Evolutionary conservation across 2,329 filamentous ascomycete genomes (phyloP).

Genomic region (Alternaria longipes): DNA sequence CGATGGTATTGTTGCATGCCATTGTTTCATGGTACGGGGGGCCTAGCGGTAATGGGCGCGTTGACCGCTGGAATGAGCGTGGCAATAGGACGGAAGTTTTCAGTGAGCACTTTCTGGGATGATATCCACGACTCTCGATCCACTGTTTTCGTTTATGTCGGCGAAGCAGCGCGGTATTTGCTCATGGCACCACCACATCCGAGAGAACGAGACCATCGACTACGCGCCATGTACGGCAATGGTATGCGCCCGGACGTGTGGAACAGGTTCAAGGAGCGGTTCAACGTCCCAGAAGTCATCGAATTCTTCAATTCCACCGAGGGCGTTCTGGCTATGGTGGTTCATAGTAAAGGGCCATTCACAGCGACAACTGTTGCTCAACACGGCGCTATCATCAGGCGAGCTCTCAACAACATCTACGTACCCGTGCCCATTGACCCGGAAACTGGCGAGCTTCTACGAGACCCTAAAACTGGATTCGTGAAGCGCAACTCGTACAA

Average conservation of each 20-base stretch:
- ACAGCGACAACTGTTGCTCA: conserved; percentile 70
- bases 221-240: conserved; percentile 70
- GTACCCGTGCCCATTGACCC: conserved; percentile 74
- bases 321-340: conserved; percentile 69
- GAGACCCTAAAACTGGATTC: conserved; percentile 73
- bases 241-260: conserved; percentile 74
- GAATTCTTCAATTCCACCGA: conserved; percentile 84
- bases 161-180: conserved; percentile 77
- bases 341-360: conserved; percentile 62
- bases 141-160: conserved; percentile 78
- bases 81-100: conserved; percentile 72
- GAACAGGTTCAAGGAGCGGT: conserved; percentile 69
- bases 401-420: conserved; percentile 61
- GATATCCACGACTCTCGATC: conserved; percentile 73
- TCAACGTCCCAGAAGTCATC: conserved; percentile 67
- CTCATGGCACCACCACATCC: conserved; percentile 71
- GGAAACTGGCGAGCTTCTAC: conserved; percentile 70
- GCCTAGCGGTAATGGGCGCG: conserved; percentile 64
- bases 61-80: conserved; percentile 56
- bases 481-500: conserved; percentile 69
- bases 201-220: conserved; percentile 65
- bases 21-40: conserved; percentile 77
- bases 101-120: conserved; percentile 72
- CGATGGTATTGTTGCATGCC: conserved; percentile 81
- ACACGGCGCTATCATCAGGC: conserved; percentile 69